A percentile compares a stretch with the other conserved stretches of the same genome.
Evolutionary conservation across 106 monocot species (phyloP).

Genomic region (Dendrobium chrysotoxum): DNA sequence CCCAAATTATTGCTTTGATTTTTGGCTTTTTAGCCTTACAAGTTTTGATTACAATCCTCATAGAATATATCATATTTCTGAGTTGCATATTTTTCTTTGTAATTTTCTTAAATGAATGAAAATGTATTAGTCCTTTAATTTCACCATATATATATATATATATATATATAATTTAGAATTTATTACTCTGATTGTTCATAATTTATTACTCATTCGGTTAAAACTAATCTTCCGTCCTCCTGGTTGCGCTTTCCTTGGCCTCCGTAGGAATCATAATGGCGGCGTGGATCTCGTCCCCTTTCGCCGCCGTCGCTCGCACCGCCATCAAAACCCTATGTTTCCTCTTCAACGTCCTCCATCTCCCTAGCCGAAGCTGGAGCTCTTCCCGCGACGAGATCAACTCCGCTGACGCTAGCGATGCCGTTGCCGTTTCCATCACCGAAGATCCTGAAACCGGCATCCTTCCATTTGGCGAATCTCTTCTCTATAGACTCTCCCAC

Average conservation of each 20-base stretch:
- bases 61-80: too few species aligned
- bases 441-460: neutral
- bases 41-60: too few species aligned
- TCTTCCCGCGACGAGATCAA: neutral
- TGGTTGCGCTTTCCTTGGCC: neutral
- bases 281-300: constrained; percentile 2
- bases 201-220: too few species aligned
- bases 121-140: too few species aligned
- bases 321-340: constrained; percentile 19
- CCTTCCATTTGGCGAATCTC: neutral
- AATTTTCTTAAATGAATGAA: too few species aligned
- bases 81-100: too few species aligned
- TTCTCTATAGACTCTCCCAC: constrained; percentile 4
- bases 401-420: neutral
- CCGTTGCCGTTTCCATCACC: neutral
- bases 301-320: neutral
- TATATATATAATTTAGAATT: too few species aligned
- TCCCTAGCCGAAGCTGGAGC: neutral
- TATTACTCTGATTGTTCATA: too few species aligned
- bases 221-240: too few species aligned
- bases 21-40: too few species aligned
- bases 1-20: too few species aligned
- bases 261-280: neutral
- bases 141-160: too few species aligned
- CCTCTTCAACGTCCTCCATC: constrained; percentile 12